Base-by-base conservation (phyloP, 345 rosid species). In the Erucastrum elatum region DNA sequence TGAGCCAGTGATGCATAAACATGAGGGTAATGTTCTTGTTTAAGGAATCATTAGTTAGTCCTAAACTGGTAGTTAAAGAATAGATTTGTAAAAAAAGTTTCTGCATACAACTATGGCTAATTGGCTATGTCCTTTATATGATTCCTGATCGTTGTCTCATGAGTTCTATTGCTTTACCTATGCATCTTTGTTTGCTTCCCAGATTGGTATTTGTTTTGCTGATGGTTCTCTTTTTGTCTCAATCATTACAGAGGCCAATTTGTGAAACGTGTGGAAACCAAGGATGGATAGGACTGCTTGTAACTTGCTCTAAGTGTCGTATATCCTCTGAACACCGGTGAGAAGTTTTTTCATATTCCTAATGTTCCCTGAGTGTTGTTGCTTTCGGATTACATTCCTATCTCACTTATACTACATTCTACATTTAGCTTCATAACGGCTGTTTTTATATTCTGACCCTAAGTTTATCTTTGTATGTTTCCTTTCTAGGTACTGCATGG, bases 401-500 rank as follows among this genome's bases (percentile, higher is more conserved):
- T 26, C 6, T 60, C 46, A 59, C 37, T 39, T 58, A 70, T 71
- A 21, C 35, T 39, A 6, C 29, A 8, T 56, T 66, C 37, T 69
- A 44, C 58, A 46, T 74, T 58, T 30, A 75, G 67, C 68, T 58
- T 67, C 66, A 27, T 31, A 59, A 59, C 16, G 25, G 55, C 30
- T 7, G 51, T 35, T 37, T 44, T 74, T n/a, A 13, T 21, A 25
- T 55, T 29, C 73, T 69, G 29, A 46, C 16, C 39, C 56, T 53
- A 69, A 26, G 73, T 37, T 49, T 33, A 1, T 61, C 16, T 65
- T 30, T 51, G 1, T 49, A 37, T 56, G 46, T 44, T 37, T 72
- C 15, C 55, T 68, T 67, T 39, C 55, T 66, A 88, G 94, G 78
- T 87, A 86, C 68, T 87, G 94, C 85, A 83, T 81, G 90, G 15